A percentile compares a stretch with the other conserved stretches of the same genome.
phyloP scores from a whole-genome alignment of 164 flowering plant species.

The Cinnamomum micranthum region DNA sequence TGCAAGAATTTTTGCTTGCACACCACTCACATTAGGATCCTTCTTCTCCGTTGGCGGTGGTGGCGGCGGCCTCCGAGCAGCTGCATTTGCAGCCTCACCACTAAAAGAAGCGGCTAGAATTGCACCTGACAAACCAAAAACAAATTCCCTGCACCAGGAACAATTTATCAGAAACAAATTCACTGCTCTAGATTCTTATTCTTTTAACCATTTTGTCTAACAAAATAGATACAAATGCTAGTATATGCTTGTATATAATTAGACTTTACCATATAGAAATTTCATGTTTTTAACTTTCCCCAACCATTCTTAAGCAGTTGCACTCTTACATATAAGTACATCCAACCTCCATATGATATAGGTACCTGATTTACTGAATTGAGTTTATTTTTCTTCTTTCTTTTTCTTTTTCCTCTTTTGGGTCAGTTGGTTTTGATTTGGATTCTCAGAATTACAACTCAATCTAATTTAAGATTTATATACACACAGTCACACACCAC shows the following conservation, averaged over 20 bases:
- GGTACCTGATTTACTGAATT: no score
- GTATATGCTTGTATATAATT: no score
- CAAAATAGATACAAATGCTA: neutral
- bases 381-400: no score
- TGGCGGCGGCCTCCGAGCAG: constrained; percentile 64
- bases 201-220: neutral
- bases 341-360: no score
- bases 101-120: constrained; percentile 27
- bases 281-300: no score
- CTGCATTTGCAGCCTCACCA: constrained; percentile 40
- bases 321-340: no score
- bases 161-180: neutral
- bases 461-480: no score
- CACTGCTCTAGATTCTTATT: neutral
- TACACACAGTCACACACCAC: no score
- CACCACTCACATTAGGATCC: constrained; percentile 76
- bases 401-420: no score
- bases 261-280: neutral
- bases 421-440: no score
- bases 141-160: constrained; percentile 30
- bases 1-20: constrained; percentile 76
- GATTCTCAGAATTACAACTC: no score
- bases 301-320: neutral
- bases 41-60: constrained; percentile 67
- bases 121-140: constrained; percentile 40